Conservation (phyloP, 1,139 yeast species). For the Entelexis paramagnoliae region DNA sequence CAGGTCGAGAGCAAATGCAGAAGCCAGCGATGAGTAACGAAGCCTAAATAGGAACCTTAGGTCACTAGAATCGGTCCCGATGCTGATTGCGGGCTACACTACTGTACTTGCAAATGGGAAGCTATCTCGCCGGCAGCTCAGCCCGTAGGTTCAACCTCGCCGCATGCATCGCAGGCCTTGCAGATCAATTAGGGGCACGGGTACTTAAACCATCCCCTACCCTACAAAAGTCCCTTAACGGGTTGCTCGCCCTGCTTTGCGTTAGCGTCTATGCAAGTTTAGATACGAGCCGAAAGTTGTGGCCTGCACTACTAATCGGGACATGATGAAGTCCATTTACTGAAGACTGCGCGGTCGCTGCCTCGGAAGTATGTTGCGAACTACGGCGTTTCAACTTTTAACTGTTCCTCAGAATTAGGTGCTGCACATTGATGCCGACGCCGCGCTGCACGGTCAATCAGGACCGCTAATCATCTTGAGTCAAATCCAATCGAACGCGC, state of each 20-base stretch:
- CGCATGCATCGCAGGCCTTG: not conserved
- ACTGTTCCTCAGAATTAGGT: not conserved
- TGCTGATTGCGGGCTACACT: too few relatives aligned
- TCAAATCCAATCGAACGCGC: not conserved
- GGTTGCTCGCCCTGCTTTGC: slow-evolving; percentile 2
- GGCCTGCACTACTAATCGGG: not conserved
- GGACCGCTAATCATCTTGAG: not conserved
- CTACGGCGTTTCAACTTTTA: too few relatives aligned
- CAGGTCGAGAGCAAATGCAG: not conserved
- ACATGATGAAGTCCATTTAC: too few relatives aligned
- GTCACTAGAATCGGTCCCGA: too few relatives aligned
- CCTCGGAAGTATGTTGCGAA: too few relatives aligned
- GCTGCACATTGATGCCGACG: not conserved
- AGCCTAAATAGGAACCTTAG: too few relatives aligned
- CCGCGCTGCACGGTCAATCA: not conserved
- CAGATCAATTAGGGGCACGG: slow-evolving; percentile 7
- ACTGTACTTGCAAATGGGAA: too few relatives aligned
- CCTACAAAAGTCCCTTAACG: not conserved
- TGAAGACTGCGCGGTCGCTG: too few relatives aligned
- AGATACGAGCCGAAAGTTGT: not conserved
- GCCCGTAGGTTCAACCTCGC: not conserved
- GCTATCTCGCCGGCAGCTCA: not conserved
- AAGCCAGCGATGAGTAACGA: not conserved
- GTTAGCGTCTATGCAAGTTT: not conserved
- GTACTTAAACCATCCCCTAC: not conserved